Evolutionary conservation across 192 early-diverging fungal genomes (phyloP).

Genomic region (Backusella morwellensis): DNA sequence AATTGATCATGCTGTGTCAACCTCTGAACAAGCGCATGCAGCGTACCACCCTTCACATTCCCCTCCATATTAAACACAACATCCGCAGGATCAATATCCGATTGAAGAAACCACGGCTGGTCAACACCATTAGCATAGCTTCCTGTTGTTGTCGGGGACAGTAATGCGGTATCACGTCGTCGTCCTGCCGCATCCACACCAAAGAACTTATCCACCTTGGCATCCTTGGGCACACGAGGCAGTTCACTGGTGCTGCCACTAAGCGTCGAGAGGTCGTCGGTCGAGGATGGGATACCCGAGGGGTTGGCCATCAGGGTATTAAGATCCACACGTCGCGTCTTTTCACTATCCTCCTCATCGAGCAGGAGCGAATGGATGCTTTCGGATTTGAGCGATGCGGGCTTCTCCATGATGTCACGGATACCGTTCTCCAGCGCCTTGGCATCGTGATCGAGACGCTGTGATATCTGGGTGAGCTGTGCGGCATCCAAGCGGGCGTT

Average conservation of each 20-base stretch:
- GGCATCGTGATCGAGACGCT: not conserved
- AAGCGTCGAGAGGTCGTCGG: not conserved
- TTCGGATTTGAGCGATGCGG: not conserved
- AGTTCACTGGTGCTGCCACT: not conserved
- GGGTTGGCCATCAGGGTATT: slow-evolving; percentile 1
- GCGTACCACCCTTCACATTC: slow-evolving; percentile 79
- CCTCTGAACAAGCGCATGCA: slow-evolving; percentile 74
- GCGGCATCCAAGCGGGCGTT: slow-evolving; percentile 10
- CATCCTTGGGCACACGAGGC: not conserved
- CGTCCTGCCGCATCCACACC: slow-evolving; percentile 45
- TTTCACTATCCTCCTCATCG: not conserved
- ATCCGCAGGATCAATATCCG: slow-evolving; percentile 62
- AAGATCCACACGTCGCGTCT: not conserved
- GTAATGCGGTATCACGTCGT: slow-evolving; percentile 16
- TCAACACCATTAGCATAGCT: not conserved
- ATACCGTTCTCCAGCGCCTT: not conserved
- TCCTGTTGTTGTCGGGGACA: not conserved
- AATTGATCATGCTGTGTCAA: slow-evolving; percentile 74
- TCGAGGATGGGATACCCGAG: not conserved
- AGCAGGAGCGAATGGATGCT: not conserved
- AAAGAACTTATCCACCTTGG: slow-evolving; percentile 60
- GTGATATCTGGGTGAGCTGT: not conserved
- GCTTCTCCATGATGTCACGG: not conserved
- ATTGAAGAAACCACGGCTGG: slow-evolving; percentile 56
- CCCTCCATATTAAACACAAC: slow-evolving; percentile 76